phyloP scores from a whole-genome alignment of 768 basidiomycete genomes.

The Boletus barrowsii region DNA sequence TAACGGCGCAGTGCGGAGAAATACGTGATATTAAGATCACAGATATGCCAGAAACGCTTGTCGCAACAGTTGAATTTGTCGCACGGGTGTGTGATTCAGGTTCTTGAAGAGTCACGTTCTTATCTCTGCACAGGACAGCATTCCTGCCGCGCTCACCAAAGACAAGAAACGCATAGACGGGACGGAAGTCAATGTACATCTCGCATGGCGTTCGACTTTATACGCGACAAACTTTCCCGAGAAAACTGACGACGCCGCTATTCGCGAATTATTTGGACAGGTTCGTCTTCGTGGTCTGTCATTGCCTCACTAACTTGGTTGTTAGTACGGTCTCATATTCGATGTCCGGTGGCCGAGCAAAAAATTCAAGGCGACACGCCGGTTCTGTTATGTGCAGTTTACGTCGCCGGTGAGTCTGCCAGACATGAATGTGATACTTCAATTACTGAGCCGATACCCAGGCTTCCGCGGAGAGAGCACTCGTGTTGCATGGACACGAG shows the following conservation, averaged over 20 bases:
- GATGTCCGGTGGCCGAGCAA: conserved; percentile 98
- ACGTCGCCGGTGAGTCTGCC: conserved; percentile 65
- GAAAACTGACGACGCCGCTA: conserved; percentile 67
- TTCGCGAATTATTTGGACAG: conserved; percentile 75
- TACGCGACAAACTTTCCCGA: conserved; percentile 97
- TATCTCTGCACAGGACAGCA: conserved; percentile 52
- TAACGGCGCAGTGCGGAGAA: conserved; percentile 69
- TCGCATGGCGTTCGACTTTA: conserved; percentile 91
- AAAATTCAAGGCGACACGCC: conserved; percentile 85
- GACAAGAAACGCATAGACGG: conserved; percentile 86
- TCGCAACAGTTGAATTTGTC: conserved; percentile 89
- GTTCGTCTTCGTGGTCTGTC: conserved; percentile 39
- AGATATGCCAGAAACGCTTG: conserved; percentile 49
- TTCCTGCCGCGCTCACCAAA: conserved; percentile 87
- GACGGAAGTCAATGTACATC: conserved; percentile 77
- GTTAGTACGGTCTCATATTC: conserved; percentile 84
- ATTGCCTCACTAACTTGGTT: conserved; percentile 1
- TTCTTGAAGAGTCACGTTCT: background rate
- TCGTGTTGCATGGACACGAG: conserved; percentile 78
- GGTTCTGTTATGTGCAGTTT: conserved; percentile 95
- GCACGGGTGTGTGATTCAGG: conserved; percentile 38
- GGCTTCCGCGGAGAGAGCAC: conserved; percentile 68
- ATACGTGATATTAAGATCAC: conserved; percentile 85
- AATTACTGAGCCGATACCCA: conserved; percentile 23
- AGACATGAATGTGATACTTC: background rate